Conservation (phyloP, 345 rosid genomes). For the Pistacia integerrima region DNA sequence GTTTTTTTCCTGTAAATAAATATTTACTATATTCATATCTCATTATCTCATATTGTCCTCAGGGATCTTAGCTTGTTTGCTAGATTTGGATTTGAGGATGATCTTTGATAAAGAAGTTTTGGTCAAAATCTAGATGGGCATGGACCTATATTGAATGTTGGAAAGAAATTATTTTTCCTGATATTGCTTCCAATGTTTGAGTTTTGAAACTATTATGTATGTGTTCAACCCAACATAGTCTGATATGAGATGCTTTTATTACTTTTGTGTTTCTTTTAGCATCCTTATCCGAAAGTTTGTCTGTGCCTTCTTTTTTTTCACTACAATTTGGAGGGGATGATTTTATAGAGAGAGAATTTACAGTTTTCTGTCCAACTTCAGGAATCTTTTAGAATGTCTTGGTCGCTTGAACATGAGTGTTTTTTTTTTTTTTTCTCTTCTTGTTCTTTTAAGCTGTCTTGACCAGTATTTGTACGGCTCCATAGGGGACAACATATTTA, state of each 20-base stretch:
- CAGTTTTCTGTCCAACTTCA: no score
- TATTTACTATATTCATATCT: background rate
- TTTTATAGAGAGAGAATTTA: no score
- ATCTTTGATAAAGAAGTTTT: background rate
- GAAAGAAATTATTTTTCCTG: background rate
- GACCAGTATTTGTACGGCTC: background rate
- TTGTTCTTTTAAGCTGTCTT: no score
- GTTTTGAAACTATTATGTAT: background rate
- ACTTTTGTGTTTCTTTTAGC: background rate
- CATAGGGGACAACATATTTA: background rate
- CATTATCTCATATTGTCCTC: background rate
- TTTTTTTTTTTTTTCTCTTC: no score
- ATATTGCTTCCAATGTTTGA: background rate
- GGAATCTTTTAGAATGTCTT: no score
- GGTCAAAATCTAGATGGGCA: background rate
- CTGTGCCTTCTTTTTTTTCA: no score
- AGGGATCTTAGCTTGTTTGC: background rate
- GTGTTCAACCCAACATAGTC: background rate
- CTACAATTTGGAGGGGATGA: no score
- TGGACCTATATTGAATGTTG: background rate
- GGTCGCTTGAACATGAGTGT: background rate
- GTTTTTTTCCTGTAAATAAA: background rate
- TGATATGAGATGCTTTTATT: background rate
- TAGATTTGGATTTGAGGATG: background rate
- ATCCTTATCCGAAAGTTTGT: background rate